Percentiles rank a stretch among this genome's conserved stretches.
Evolutionary conservation across 441 rosid genomes (phyloP).

Genomic region (Syzygium malaccense): DNA sequence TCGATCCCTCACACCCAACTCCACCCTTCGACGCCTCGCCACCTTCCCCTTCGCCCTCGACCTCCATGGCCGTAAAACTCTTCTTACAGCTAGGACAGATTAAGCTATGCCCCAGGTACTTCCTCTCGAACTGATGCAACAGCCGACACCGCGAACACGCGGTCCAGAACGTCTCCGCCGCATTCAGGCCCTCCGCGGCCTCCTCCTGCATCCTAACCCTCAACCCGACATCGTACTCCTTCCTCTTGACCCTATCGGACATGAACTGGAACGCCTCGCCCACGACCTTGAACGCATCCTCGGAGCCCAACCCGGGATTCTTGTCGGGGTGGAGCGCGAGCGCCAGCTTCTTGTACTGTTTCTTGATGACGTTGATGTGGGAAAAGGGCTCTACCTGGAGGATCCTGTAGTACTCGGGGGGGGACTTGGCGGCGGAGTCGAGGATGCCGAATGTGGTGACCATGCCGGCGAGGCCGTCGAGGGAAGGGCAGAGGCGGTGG

Average conservation of each 20-base stretch:
- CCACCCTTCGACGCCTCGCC: not conserved
- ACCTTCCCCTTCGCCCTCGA: constrained; percentile 14
- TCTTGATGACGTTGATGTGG: constrained; percentile 49
- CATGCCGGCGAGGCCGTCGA: constrained; percentile 58
- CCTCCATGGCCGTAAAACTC: constrained; percentile 66
- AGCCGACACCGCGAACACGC: constrained; percentile 62
- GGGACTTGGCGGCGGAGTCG: constrained; percentile 23
- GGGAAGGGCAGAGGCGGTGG: constrained; percentile 37
- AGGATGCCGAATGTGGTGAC: constrained; percentile 56
- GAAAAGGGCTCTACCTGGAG: constrained; percentile 90
- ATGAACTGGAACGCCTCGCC: constrained; percentile 70
- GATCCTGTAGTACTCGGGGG: constrained; percentile 49
- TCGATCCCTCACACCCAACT: constrained; percentile 16
- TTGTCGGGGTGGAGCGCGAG: constrained; percentile 71
- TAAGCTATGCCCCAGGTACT: constrained; percentile 60
- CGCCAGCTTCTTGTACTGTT: constrained; percentile 70
- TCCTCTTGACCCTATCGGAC: constrained; percentile 55
- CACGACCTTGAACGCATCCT: constrained; percentile 83
- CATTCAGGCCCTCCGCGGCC: constrained; percentile 17
- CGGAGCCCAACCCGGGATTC: constrained; percentile 53
- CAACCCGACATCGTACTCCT: constrained; percentile 65
- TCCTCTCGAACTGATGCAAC: constrained; percentile 69
- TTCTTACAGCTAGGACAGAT: constrained; percentile 67
- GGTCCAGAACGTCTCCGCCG: constrained; percentile 43
- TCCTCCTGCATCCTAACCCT: constrained; percentile 66